Evolutionary conservation across 768 basidiomycete species (phyloP).

Genomic region (Phylloporus arenicola): DNA sequence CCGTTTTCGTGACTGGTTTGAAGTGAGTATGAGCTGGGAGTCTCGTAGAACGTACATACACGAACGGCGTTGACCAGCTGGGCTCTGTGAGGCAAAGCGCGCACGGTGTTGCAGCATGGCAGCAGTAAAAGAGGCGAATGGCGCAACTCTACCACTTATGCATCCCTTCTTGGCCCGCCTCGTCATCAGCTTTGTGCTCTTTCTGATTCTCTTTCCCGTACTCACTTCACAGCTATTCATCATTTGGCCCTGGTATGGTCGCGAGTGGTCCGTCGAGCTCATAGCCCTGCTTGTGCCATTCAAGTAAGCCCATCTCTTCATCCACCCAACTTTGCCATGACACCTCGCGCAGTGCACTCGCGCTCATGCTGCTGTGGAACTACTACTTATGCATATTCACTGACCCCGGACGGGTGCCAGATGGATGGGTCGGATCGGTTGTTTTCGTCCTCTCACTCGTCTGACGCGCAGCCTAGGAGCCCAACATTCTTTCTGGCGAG

Average conservation of each 20-base stretch:
- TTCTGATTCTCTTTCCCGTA: constrained; percentile 80
- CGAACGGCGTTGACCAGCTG: not conserved
- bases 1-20: not conserved
- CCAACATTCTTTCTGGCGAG: constrained; percentile 58
- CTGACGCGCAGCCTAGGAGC: constrained; percentile 41
- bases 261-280: constrained; percentile 66
- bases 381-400: constrained; percentile 80
- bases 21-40: constrained; percentile 3
- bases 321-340: constrained; percentile 6
- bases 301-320: constrained; percentile 57
- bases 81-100: constrained; percentile 3
- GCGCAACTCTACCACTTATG: constrained; percentile 31
- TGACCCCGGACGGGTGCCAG: constrained; percentile 81
- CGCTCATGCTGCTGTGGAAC: constrained; percentile 79
- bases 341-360: constrained; percentile 49
- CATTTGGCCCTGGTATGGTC: constrained; percentile 91
- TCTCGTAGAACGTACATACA: not conserved
- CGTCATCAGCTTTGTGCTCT: constrained; percentile 62
- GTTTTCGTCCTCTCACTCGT: not conserved
- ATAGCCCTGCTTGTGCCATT: constrained; percentile 77
- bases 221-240: constrained; percentile 87
- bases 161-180: constrained; percentile 51
- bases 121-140: constrained; percentile 2
- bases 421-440: constrained; percentile 56
- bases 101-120: constrained; percentile 17